Conservation (phyloP, 2,329 filamentous ascomycete species). For the Colletotrichum falcatum region DNA sequence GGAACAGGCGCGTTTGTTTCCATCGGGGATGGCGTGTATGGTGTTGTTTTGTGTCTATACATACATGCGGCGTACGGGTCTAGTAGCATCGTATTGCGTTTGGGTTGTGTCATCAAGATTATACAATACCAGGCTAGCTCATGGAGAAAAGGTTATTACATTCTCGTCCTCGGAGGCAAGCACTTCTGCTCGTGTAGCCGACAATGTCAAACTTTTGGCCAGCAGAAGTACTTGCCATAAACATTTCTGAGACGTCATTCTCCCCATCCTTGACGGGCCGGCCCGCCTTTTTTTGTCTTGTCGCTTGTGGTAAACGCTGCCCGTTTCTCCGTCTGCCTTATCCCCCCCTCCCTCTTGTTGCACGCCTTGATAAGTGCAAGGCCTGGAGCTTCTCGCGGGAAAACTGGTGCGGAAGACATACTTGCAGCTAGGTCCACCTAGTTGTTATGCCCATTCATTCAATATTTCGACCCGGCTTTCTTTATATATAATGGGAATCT, state of each 20-base stretch:
- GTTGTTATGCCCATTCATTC: not conserved
- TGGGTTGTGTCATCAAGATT: slow-evolving; percentile 15
- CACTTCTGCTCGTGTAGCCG: not conserved
- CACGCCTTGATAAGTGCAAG: too few relatives aligned
- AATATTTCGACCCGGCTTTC: not conserved
- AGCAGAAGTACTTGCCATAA: not conserved
- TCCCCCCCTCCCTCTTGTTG: too few relatives aligned
- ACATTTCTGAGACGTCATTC: not conserved
- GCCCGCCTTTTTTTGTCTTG: not conserved
- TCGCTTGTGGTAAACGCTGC: not conserved
- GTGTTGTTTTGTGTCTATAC: slow-evolving; percentile 27
- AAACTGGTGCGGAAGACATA: too few relatives aligned
- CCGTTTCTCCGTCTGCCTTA: not conserved
- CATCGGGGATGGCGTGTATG: slow-evolving; percentile 18
- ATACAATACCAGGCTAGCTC: slow-evolving; percentile 21
- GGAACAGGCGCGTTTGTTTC: slow-evolving; percentile 1
- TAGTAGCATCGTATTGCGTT: slow-evolving; percentile 26
- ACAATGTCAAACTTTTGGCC: not conserved
- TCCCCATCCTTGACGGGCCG: too few relatives aligned
- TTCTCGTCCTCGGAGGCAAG: not conserved
- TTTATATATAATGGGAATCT: not conserved
- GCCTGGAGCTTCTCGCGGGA: too few relatives aligned
- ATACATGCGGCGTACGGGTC: slow-evolving; percentile 14
- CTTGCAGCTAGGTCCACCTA: too few relatives aligned
- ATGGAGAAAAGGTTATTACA: not conserved